Evolutionary conservation across 768 basidiomycete species (phyloP).

Genomic region (Tylopilus subfusipes): DNA sequence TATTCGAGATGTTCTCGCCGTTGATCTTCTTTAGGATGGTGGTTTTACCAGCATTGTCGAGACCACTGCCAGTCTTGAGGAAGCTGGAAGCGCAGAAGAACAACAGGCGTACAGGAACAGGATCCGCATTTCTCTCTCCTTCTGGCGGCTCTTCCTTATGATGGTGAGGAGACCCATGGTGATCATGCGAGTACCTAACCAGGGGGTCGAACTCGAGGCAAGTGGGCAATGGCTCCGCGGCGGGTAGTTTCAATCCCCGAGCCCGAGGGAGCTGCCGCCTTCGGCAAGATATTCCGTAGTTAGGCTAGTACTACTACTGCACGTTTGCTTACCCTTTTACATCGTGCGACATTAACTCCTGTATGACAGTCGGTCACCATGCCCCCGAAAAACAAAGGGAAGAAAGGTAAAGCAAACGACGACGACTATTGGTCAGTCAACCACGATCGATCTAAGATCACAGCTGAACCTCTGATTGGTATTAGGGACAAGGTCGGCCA

Average conservation of each 20-base stretch:
- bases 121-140: constrained; percentile 95
- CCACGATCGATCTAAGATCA: constrained; percentile 16
- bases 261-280: background rate
- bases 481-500: constrained; percentile 66
- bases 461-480: constrained; percentile 11
- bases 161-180: constrained; percentile 89
- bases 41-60: constrained; percentile 99
- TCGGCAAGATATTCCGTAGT: constrained; percentile 18
- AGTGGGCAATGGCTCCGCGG: constrained; percentile 6
- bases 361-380: constrained; percentile 10
- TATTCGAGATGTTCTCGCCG: constrained; percentile 81
- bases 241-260: constrained; percentile 14
- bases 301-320: too few relatives aligned
- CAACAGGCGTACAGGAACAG: constrained; percentile 72
- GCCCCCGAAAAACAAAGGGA: constrained; percentile 74
- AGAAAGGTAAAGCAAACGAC: constrained; percentile 79
- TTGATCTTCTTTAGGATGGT: constrained; percentile 95
- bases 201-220: background rate
- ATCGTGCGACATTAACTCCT: background rate
- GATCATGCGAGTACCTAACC: constrained; percentile 26
- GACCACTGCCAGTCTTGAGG: constrained; percentile 56
- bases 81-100: constrained; percentile 4
- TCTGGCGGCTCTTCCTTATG: constrained; percentile 92
- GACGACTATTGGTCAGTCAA: constrained; percentile 71
- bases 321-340: too few relatives aligned